Conservation (phyloP, 495 filamentous ascomycete genomes). For the Xylaria telfairii region DNA sequence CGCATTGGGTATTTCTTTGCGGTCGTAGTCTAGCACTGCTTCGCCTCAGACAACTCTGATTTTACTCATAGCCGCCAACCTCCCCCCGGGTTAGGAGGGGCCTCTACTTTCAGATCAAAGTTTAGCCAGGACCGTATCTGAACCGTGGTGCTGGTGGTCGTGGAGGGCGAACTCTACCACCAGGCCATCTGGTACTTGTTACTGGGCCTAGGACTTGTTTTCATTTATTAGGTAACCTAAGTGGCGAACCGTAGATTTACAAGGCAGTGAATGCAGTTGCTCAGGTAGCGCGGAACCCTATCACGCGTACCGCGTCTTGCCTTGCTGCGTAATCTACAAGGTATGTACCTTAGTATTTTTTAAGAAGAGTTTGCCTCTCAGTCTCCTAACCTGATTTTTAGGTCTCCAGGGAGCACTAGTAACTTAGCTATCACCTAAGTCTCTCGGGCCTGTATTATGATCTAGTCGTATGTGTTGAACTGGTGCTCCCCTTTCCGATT, state of each 20-base stretch:
- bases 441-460: not conserved
- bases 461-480: too few species aligned
- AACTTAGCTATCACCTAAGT: not conserved
- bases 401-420: not conserved
- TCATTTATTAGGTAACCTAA: not conserved
- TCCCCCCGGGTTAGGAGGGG: not conserved
- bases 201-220: not conserved
- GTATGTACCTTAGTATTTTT: not conserved
- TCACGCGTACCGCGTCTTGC: not conserved
- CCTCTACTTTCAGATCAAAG: not conserved
- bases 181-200: conserved; percentile 10
- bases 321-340: not conserved
- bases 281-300: not conserved
- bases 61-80: not conserved
- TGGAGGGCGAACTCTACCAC: conserved; percentile 19
- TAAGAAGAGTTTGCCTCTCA: not conserved
- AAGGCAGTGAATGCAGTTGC: not conserved
- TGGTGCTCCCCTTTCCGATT: too few species aligned
- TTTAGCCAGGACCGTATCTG: conserved; percentile 22
- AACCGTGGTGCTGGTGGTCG: not conserved
- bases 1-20: conserved; percentile 25
- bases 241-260: not conserved
- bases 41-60: not conserved
- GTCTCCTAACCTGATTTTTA: not conserved
- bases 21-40: conserved; percentile 15